A percentile compares a stretch with the other conserved stretches of the same genome.
Evolutionary conservation across 2,329 filamentous ascomycete species (phyloP).

Genomic region (Allantophomopsis lycopodina): DNA sequence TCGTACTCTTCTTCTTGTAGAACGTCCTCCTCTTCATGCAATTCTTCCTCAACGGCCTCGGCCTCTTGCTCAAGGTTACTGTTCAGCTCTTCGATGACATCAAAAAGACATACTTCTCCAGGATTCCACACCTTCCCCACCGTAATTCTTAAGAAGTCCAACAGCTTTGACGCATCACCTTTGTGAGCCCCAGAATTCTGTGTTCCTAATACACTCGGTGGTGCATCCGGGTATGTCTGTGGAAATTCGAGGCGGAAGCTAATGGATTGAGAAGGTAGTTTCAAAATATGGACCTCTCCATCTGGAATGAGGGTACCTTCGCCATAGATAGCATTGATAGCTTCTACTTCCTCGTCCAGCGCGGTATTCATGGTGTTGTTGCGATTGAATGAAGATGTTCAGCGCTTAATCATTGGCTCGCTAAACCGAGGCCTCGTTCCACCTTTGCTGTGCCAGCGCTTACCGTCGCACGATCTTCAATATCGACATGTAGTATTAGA

Average conservation of each 20-base stretch:
- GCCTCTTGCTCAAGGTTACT: conserved; percentile 10
- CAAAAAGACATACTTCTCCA: conserved; percentile 77
- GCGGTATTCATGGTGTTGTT: conserved; percentile 16
- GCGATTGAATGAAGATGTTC: too few relatives aligned
- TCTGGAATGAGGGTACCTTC: conserved; percentile 41
- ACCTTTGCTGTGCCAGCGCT: too few relatives aligned
- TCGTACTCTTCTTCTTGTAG: neutral
- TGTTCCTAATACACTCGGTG: conserved; percentile 63
- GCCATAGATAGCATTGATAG: conserved; percentile 76
- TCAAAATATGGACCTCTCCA: conserved; percentile 42
- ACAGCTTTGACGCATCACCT: conserved; percentile 58
- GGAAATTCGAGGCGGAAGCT: conserved; percentile 58
- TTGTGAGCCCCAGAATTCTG: conserved; percentile 61
- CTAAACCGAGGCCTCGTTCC: too few relatives aligned
- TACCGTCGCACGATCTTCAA: too few relatives aligned
- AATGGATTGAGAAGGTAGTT: conserved; percentile 42
- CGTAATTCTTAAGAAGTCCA: conserved; percentile 55
- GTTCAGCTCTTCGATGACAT: conserved; percentile 67
- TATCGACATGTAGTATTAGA: too few relatives aligned
- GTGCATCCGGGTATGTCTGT: conserved; percentile 56
- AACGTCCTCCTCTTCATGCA: neutral
- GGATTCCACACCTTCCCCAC: conserved; percentile 54
- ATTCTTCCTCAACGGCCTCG: conserved; percentile 10
- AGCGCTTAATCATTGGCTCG: too few relatives aligned
- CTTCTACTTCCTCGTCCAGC: conserved; percentile 61